Percentiles rank a stretch among this genome's conserved stretches.
phyloP scores from a whole-genome alignment of 176 grass and related monocot genomes.

The Oryza nivara region DNA sequence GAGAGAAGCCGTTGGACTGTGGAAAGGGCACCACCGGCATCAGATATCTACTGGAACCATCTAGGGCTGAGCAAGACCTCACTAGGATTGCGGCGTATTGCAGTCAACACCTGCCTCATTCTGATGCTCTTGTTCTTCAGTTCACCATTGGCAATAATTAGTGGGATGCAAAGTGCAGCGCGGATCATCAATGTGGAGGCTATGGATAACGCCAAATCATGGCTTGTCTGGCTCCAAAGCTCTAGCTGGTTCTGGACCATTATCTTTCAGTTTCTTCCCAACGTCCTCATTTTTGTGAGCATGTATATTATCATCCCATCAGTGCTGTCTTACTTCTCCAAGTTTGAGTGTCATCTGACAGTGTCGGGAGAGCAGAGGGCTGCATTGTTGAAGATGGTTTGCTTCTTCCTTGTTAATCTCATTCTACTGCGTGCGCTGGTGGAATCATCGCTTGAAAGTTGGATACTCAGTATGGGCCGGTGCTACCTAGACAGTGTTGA shows the following conservation, averaged over 20 bases:
- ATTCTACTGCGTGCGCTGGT: constrained; percentile 87
- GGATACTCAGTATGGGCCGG: constrained; percentile 84
- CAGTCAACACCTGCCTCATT: constrained; percentile 90
- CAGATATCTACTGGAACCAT: constrained; percentile 98
- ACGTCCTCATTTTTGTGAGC: constrained; percentile 92
- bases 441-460: constrained; percentile 91
- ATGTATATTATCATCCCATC: constrained; percentile 99
- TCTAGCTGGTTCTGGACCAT: constrained; percentile 97
- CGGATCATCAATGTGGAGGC: constrained; percentile 97
- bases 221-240: constrained; percentile 86
- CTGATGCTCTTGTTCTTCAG: constrained; percentile 96
- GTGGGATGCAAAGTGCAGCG: constrained; percentile 82
- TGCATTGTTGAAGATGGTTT: constrained; percentile 98
- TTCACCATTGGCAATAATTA: constrained; percentile 87
- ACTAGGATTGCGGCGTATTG: constrained; percentile 65
- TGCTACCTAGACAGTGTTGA: constrained; percentile 87
- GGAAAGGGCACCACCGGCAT: constrained; percentile 86
- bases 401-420: constrained; percentile 99
- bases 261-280: constrained; percentile 91
- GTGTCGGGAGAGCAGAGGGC: constrained; percentile 96
- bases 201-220: constrained; percentile 90
- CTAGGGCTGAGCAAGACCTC: constrained; percentile 88
- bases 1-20: constrained; percentile 85
- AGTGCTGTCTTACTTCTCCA: constrained; percentile 84
- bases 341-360: constrained; percentile 96